Base-by-base conservation (phyloP, 2,329 filamentous ascomycete species). In the Ophiostoma sp. region DNA sequence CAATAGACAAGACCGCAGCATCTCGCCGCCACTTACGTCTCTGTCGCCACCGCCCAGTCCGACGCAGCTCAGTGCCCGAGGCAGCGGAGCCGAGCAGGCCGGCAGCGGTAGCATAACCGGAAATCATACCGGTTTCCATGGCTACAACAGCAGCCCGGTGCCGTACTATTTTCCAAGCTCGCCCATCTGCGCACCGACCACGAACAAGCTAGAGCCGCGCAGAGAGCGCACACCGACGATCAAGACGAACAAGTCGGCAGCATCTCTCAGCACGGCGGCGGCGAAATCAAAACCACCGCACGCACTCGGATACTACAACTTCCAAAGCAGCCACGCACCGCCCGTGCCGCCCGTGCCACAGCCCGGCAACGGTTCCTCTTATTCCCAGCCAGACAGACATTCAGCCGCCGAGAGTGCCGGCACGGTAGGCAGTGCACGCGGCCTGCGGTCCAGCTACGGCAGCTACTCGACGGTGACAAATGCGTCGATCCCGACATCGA, bases 171-270 rank as follows among this genome's bases (percentile, higher is more conserved):
- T 80, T 58, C 78, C 79, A 0, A 70, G 77, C 4, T 79, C 79
- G 4, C 78, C 80, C 1, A 75, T 80, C 38, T 78, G 76, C 71
- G 73, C 77, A 0, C 77, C 79, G 0, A 77, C 76, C 0, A 76
- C 75, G 5, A 78, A 72, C 72, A 80, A 76, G 49, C 72, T 78
- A 12, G 72, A 77, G 3, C 77, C 78, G 11, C 69, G 72, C 0
- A 70, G 71, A 52, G 75, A 76, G 63, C 69, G 67, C 36, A 71
- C 67, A 0, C 70, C 72, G 2, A 70, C 68, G 11, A 65, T 72
- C 27, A 66, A 58, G 41, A 36, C 63, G 41, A 64, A 47, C 18
- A 64, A 27, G 41, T 36, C 41, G 9, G 42, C n/a, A 44, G 8
- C 63, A 12, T 45, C 63, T 3, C 63, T 64, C 1, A 27, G 18